These are phyloP conservation scores for Plenodomus lindquistii DNA, from an alignment of 2,329 filamentous ascomycete species.

Conservation along the genomic window DNA sequence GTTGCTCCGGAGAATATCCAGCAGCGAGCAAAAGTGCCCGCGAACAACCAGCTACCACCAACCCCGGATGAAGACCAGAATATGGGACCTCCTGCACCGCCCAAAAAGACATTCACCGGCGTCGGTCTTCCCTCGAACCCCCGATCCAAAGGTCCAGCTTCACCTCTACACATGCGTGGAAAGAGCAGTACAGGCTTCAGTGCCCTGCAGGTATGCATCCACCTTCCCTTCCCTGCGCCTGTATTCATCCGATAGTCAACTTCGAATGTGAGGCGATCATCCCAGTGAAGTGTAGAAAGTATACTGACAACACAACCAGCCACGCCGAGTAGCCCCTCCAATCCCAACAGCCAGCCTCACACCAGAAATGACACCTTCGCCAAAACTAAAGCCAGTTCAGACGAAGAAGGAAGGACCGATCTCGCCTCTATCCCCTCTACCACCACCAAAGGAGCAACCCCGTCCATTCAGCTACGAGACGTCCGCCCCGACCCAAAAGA, in stretches of 20 bases:
- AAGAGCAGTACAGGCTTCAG: slow-evolving; percentile 46
- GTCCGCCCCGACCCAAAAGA: slow-evolving; percentile 7
- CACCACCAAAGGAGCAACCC: slow-evolving; percentile 16
- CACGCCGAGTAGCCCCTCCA: slow-evolving; percentile 25
- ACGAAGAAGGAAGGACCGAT: slow-evolving; percentile 16
- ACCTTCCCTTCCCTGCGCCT: slow-evolving; percentile 26
- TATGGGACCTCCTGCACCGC: slow-evolving; percentile 16
- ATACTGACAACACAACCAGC: slow-evolving; percentile 10
- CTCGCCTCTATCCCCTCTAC: slow-evolving; percentile 27
- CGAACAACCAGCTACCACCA: slow-evolving; percentile 28
- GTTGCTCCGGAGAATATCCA: slow-evolving; percentile 5
- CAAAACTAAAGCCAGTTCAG: slow-evolving; percentile 21
- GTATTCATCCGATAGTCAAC: slow-evolving; percentile 23
- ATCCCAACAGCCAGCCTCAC: slow-evolving; percentile 25
- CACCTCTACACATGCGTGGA: slow-evolving; percentile 36
- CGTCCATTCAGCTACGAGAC: slow-evolving; percentile 35
- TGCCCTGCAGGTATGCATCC: slow-evolving; percentile 41
- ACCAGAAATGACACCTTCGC: slow-evolving; percentile 37
- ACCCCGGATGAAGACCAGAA: slow-evolving; percentile 32
- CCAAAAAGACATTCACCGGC: slow-evolving; percentile 25
- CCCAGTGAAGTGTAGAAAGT: neutral
- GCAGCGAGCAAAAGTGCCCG: slow-evolving; percentile 5
- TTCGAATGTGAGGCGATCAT: slow-evolving; percentile 6
- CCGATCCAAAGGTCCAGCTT: slow-evolving; percentile 23
- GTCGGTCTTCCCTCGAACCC: slow-evolving; percentile 36